Evolutionary conservation across 2,329 filamentous ascomycete genomes (phyloP), one percentile per base, ranked within the genome.

Genomic region (Sclerotinia subarctica): DNA sequence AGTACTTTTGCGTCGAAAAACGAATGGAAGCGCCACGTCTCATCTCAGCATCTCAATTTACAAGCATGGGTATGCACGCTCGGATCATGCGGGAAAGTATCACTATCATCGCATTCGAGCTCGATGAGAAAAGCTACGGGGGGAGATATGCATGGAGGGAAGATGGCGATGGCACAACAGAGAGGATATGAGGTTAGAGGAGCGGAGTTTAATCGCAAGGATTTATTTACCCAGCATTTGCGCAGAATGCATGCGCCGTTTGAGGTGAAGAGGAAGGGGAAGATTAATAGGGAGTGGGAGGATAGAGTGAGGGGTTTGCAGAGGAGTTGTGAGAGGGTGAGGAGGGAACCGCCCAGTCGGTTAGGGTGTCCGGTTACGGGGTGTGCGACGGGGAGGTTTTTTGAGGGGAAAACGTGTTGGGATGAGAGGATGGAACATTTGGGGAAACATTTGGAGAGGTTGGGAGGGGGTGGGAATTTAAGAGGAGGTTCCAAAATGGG

Each of bases 1-100:
- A 86, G 88, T 2, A 88, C 84, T 0, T 97, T 97, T 75, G 84
- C 85, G 3, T 89, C 85, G 73, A 97, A 96, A 80, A 97, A 97
- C 77, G 94, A 97, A 78, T 97, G 94, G 94, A 97, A 97, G 78
- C 88, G 94, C 0, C 94, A 98, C 76, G 87, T 94, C 74, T 81
- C 83, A 44, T 91, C 90, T 0, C 91, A 96, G 76, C 94, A 98
- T 76, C 82, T 97, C 29, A 86, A 89, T 66, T 82, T 92, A 3
- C 81, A 85, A 56, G 91, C 88, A 79, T 97, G 89, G 86, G 83
- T 90, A 68, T 98, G 94, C 80, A 75, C 79, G 35, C 73, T 76
- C 15, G 76, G 75, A 32, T 77, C 74, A 57, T 78, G 69, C 52
- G 71, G 72, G 67, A 73, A 68, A 73, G 76, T 44, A 44, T n/a